Evolutionary conservation across 1,284 basidiomycete genomes (phyloP).

Genomic region (Ustilago tritici): DNA sequence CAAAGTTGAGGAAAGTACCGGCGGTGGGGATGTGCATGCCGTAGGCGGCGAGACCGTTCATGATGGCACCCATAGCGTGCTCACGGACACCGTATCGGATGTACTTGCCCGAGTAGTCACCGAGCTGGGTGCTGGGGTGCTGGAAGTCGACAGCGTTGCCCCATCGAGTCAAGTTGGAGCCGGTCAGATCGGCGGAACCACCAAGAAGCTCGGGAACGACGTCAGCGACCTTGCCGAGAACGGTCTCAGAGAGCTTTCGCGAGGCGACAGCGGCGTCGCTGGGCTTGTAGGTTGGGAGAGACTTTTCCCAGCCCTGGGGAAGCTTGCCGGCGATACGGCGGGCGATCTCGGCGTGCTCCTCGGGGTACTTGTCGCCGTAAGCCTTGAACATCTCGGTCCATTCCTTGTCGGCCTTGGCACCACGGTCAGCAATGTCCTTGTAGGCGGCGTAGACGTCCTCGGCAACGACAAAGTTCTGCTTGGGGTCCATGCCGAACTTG

Average conservation of each 20-base stretch:
- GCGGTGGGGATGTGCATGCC: constrained; percentile 82
- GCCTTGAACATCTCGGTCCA: constrained; percentile 81
- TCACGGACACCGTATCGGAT: constrained; percentile 97
- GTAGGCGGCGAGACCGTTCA: constrained; percentile 88
- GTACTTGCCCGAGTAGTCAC: constrained; percentile 87
- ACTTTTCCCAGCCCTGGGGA: constrained; percentile 86
- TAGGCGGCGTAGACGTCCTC: constrained; percentile 81
- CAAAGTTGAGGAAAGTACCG: constrained; percentile 79
- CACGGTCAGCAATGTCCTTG: constrained; percentile 77
- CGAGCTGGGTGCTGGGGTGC: constrained; percentile 82
- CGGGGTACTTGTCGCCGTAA: constrained; percentile 83
- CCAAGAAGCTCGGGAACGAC: constrained; percentile 81
- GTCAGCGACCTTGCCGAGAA: constrained; percentile 81
- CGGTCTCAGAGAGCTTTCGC: constrained; percentile 92
- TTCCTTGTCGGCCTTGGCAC: constrained; percentile 79
- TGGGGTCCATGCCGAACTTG: constrained; percentile 85
- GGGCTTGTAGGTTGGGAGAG: constrained; percentile 84
- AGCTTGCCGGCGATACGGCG: constrained; percentile 87
- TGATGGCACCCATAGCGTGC: constrained; percentile 95
- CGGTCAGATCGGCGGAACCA: constrained; percentile 92
- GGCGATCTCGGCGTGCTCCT: constrained; percentile 85
- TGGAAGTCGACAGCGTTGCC: constrained; percentile 91
- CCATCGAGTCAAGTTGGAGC: constrained; percentile 87
- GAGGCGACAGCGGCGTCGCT: constrained; percentile 86
- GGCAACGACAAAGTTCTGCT: constrained; percentile 84